A percentile compares a stretch with the other conserved stretches of the same genome.
These are phyloP conservation scores for Mucor piriformis DNA, from an alignment of 371 early-diverging fungal genomes.

Conservation along the genomic window DNA sequence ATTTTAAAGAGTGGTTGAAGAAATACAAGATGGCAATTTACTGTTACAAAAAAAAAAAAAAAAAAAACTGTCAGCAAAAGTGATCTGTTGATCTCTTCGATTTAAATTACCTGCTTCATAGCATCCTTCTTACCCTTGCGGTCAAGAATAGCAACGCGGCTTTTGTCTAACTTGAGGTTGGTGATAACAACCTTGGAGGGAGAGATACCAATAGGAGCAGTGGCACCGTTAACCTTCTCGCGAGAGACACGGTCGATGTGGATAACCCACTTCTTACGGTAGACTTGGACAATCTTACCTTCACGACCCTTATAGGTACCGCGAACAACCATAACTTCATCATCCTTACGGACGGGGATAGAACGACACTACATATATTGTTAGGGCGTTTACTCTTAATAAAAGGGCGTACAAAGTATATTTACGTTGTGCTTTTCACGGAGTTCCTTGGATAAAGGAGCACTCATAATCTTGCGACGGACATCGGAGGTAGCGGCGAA, in stretches of 20 bases:
- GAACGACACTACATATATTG: constrained; percentile 57
- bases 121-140: constrained; percentile 66
- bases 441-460: constrained; percentile 96
- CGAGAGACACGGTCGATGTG: constrained; percentile 94
- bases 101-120: constrained; percentile 43
- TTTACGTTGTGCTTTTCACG: constrained; percentile 19
- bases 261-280: constrained; percentile 98
- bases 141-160: constrained; percentile 84
- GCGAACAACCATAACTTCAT: constrained; percentile 95
- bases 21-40: no score
- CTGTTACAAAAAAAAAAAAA: no score
- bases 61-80: no score
- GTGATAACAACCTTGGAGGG: constrained; percentile 98
- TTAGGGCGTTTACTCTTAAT: not conserved
- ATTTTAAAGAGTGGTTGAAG: no score
- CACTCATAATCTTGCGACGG: constrained; percentile 95
- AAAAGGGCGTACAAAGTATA: not conserved
- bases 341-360: constrained; percentile 95
- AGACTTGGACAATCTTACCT: constrained; percentile 94
- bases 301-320: constrained; percentile 96
- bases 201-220: constrained; percentile 93
- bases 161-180: constrained; percentile 94
- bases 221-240: constrained; percentile 96
- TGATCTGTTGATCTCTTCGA: no score
- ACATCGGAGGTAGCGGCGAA: constrained; percentile 94